phyloP scores from a whole-genome alignment of 2,329 filamentous ascomycete genomes.

The Diplodia scrobiculata region DNA sequence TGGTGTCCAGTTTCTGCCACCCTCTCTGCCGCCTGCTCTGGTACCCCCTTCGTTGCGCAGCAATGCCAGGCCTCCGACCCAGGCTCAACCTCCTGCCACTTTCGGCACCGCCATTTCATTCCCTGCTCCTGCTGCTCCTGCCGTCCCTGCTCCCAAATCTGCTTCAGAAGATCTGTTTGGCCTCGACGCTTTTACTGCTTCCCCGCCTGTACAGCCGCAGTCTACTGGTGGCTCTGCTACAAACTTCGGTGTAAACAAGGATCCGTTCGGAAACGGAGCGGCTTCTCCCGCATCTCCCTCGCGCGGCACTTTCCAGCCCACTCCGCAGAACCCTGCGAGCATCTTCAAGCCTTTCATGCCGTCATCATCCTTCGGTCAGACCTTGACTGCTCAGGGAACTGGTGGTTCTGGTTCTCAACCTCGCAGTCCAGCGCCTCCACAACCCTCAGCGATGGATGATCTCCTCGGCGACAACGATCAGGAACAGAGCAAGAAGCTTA shows the following conservation, averaged over 20 bases:
- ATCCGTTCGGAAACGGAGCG: constrained; percentile 63
- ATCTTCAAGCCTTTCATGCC: constrained; percentile 90
- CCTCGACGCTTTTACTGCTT: constrained; percentile 70
- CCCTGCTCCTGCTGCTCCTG: constrained; percentile 46
- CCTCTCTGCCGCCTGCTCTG: constrained; percentile 75
- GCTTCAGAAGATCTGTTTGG: constrained; percentile 94
- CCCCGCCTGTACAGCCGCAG: constrained; percentile 58
- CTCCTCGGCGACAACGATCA: constrained; percentile 88
- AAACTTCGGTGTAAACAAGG: constrained; percentile 50
- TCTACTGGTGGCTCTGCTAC: constrained; percentile 71
- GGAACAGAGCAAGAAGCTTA: constrained; percentile 84
- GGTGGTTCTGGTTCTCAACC: constrained; percentile 58
- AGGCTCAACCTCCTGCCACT: constrained; percentile 37
- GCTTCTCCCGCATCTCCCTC: constrained; percentile 56
- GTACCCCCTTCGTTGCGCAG: constrained; percentile 83
- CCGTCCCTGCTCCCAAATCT: constrained; percentile 63
- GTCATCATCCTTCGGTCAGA: constrained; percentile 87
- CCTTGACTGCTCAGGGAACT: constrained; percentile 73
- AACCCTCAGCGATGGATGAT: constrained; percentile 68
- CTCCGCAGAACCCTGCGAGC: constrained; percentile 47
- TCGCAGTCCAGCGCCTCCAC: constrained; percentile 41
- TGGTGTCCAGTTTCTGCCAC: constrained; percentile 68
- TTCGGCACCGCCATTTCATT: constrained; percentile 55
- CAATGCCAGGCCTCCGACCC: constrained; percentile 55
- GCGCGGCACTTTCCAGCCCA: constrained; percentile 50